phyloP scores from a whole-genome alignment of 2,329 filamentous ascomycete genomes.

The Meredithiella fracta region DNA sequence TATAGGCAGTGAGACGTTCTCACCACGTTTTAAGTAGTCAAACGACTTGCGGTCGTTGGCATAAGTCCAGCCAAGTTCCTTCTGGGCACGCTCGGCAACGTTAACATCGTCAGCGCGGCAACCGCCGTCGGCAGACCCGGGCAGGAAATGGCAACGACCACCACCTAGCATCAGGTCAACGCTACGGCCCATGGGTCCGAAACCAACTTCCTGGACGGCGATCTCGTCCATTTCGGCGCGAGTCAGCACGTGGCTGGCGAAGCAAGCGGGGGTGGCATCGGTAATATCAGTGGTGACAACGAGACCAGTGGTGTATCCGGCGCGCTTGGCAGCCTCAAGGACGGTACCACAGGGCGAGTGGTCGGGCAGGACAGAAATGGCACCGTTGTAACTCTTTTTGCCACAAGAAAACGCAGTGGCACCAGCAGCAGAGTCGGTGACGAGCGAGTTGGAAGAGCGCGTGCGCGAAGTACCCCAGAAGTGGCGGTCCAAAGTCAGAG shows the following conservation, averaged over 20 bases:
- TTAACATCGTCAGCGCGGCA: slow-evolving; percentile 70
- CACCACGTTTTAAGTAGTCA: slow-evolving; percentile 52
- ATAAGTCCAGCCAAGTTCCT: slow-evolving; percentile 67
- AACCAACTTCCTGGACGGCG: slow-evolving; percentile 78
- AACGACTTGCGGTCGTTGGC: slow-evolving; percentile 57
- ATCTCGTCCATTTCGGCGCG: slow-evolving; percentile 77
- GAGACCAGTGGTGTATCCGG: slow-evolving; percentile 81
- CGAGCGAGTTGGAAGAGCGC: slow-evolving; percentile 63
- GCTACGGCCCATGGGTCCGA: slow-evolving; percentile 68
- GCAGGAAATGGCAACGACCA: slow-evolving; percentile 81
- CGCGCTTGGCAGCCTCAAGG: slow-evolving; percentile 81
- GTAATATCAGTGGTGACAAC: slow-evolving; percentile 92
- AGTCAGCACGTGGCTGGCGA: slow-evolving; percentile 71
- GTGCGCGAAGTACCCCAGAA: slow-evolving; percentile 84
- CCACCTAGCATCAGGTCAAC: slow-evolving; percentile 90
- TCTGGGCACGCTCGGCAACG: slow-evolving; percentile 53
- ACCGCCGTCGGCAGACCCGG: slow-evolving; percentile 63
- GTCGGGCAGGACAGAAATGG: slow-evolving; percentile 78
- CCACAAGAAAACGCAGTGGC: slow-evolving; percentile 92
- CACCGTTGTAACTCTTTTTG: slow-evolving; percentile 89
- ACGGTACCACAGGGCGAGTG: slow-evolving; percentile 77
- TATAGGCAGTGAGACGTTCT: slow-evolving; percentile 57
- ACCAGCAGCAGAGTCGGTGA: slow-evolving; percentile 93
- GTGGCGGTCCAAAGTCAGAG: slow-evolving; percentile 68
- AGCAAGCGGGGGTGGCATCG: slow-evolving; percentile 91